Evolutionary conservation across 2,329 filamentous ascomycete species (phyloP).

Genomic region (Aspergillus glaucus): DNA sequence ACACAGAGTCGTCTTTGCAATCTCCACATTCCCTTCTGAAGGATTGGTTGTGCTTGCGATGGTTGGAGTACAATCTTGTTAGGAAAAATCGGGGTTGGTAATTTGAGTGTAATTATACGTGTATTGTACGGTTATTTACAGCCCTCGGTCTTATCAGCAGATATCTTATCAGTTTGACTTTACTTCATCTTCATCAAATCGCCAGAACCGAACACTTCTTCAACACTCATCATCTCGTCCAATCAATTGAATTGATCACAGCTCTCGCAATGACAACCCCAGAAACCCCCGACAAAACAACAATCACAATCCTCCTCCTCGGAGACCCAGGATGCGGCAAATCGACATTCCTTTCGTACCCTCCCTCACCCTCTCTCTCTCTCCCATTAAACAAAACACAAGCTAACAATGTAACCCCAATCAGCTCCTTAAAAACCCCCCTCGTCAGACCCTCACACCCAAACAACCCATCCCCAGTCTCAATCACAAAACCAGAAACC

Average conservation of each 20-base stretch:
- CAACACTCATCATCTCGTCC: neutral
- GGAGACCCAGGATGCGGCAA: slow-evolving; percentile 57
- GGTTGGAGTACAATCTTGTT: neutral
- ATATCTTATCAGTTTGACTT: too few species aligned
- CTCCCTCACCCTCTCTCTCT: too few species aligned
- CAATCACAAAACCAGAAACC: slow-evolving; percentile 26
- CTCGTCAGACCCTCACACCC: slow-evolving; percentile 5
- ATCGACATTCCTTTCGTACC: slow-evolving; percentile 44
- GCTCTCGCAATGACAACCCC: slow-evolving; percentile 5
- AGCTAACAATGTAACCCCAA: neutral
- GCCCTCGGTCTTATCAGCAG: neutral
- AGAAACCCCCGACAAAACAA: slow-evolving; percentile 6
- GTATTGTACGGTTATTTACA: slow-evolving; percentile 6
- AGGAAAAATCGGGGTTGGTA: neutral
- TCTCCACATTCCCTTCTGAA: slow-evolving; percentile 26
- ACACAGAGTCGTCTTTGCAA: slow-evolving; percentile 9
- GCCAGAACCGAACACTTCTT: too few species aligned
- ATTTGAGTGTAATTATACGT: slow-evolving; percentile 3
- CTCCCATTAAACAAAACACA: too few species aligned
- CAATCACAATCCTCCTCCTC: slow-evolving; percentile 46
- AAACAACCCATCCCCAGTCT: slow-evolving; percentile 20
- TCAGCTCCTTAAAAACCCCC: slow-evolving; percentile 16
- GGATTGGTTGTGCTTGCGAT: slow-evolving; percentile 1
- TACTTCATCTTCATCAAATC: too few species aligned
- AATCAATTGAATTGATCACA: neutral